Base-by-base conservation (phyloP, 352 stramenopile genomes). In the Phytophthora pisi region DNA sequence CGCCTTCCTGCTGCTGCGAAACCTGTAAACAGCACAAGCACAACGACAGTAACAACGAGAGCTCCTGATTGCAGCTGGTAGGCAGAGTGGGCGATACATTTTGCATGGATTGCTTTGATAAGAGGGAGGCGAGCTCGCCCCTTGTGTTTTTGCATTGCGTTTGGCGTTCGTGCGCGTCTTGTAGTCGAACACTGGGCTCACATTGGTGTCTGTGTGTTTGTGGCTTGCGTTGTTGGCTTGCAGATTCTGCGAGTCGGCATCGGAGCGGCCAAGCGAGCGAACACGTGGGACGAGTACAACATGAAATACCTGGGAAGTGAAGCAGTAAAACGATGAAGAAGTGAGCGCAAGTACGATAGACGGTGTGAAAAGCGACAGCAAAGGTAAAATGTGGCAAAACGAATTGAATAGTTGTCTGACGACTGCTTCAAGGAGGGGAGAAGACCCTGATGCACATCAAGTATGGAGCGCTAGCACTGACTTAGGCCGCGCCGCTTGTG, bases 21-120 rank as follows among this genome's bases (percentile, higher is more conserved):
- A 15, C 18, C 13, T 28, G 18, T 28, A 24, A 59, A 66, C 47
- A 57, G n/a, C 45, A 61, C 26, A 64, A 61, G 28, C 28, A 34
- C 28, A 16, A 40, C 34, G 49, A 54, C 62, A 68, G 47, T 13
- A 58, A 61, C 40, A 31, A 62, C 56, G 51, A 64, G 31, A 57
- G 50, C 50, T 66, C 61, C n/a, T 59, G 49, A 47, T 52, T 61
- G 64, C 64, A 70, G 50, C 42, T 74, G 66, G 62, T 70, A 70
- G 61, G 66, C 49, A 74, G 56, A 70, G 28, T 64, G 47, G 18
- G 40, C 46, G 46, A 56, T 69, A 69, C 31, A 64, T 69, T 66
- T 70, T 40, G 57, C 57, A 67, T 64, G 51, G 34, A 68, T 59
- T 61, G 57, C 60, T 64, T 66, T 66, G 55, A 67, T 68, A 68